Evolutionary conservation across 257 asterid species (phyloP), one percentile per base, ranked within the genome.

Genomic region (Penstemon eatonii): DNA sequence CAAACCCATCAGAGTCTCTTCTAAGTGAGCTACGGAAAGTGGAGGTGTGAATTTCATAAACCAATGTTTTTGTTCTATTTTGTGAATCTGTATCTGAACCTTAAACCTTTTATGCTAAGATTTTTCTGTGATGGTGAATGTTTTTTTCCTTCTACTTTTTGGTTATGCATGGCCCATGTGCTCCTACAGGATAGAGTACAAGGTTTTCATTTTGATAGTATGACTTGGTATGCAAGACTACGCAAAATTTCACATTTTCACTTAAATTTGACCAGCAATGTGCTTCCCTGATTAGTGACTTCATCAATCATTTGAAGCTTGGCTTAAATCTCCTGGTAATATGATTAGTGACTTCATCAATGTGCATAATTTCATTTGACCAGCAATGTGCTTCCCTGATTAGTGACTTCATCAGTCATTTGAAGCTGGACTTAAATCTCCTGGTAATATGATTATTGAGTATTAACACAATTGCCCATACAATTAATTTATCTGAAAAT

Each of bases 1-100:
- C 97, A 47, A 90, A 88, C 70, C 99, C 99, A 46, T 93, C 96
- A 50, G 99, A 93, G 81, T 90, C 96, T 72, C 96, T 90, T 78
- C 94, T 93, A 36, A 85, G 87, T 47, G 96, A 93, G 87, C 96
- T 93, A 40, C 90, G 95, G 55, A 93, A 90, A 88, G 99, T 93
- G 80, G 97, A 90, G 97, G 97, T 93, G 66, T 68, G 90, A 10
- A 60, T 46, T 15, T 53, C 45, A 63, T 15, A 36, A 60, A 4
- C 45, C 60, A 47, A 11, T 43, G 61, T 56, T 51, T 60, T 69
- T 36, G 49, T 66, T 63, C 10, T 53, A 37, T 43, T 45, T 3
- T 53, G 25, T 53, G 66, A 56, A 56, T 58, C 61, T 72, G 11
- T 58, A 41, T 63, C 44, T 13, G 42, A 60, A 66, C 54, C 56